A percentile compares a stretch with the other conserved stretches of the same genome.
These are phyloP conservation scores for Chrysoporthe cubensis DNA, from an alignment of 2,329 filamentous ascomycete genomes.

Conservation along the genomic window DNA sequence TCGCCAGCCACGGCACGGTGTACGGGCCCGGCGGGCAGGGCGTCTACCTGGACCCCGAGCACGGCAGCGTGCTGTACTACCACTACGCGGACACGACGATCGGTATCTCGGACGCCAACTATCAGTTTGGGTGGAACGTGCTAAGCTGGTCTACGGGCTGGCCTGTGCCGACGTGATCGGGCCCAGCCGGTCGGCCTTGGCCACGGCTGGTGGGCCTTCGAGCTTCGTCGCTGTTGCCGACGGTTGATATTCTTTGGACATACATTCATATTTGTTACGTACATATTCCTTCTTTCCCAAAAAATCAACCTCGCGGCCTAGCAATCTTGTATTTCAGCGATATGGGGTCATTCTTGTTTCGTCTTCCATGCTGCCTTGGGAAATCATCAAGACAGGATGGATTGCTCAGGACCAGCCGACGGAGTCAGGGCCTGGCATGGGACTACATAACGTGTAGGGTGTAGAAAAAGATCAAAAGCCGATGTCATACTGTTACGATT, in stretches of 20 bases:
- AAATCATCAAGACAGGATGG: too few relatives aligned
- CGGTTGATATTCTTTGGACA: not conserved
- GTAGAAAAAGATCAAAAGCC: too few relatives aligned
- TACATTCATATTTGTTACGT: not conserved
- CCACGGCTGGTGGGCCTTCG: not conserved
- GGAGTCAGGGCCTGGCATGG: too few relatives aligned
- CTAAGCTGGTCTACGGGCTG: slow-evolving; percentile 49
- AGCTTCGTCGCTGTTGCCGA: not conserved
- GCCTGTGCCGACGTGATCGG: slow-evolving; percentile 36
- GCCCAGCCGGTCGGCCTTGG: too few relatives aligned
- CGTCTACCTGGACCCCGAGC: slow-evolving; percentile 52
- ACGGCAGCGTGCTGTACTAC: slow-evolving; percentile 62
- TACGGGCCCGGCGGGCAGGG: slow-evolving; percentile 69
- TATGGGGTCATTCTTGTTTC: too few relatives aligned
- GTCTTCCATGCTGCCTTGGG: too few relatives aligned
- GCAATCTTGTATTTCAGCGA: not conserved
- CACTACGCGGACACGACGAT: slow-evolving; percentile 62
- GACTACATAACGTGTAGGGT: too few relatives aligned
- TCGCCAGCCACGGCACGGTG: slow-evolving; percentile 59
- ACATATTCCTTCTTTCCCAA: not conserved
- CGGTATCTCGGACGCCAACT: slow-evolving; percentile 52
- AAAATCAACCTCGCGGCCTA: not conserved
- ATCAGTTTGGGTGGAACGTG: slow-evolving; percentile 51
- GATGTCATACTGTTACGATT: too few relatives aligned
- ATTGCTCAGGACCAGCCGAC: too few relatives aligned